Evolutionary conservation across 1,139 yeast genomes (phyloP).

Genomic region (Suhomyces panamericanus): DNA sequence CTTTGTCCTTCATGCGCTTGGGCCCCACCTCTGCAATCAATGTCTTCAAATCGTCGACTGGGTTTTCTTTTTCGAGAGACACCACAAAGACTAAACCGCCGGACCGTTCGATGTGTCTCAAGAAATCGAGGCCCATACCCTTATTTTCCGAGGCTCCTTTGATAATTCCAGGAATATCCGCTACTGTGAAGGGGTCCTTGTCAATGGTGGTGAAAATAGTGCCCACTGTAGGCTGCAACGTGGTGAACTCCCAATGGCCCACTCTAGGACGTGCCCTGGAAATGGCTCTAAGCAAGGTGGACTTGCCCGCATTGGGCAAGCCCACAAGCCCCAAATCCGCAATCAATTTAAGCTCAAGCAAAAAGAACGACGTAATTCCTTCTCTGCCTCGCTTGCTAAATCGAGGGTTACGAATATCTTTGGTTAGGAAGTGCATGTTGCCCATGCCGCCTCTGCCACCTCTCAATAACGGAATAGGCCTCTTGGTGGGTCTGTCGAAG

Average conservation of each 20-base stretch:
- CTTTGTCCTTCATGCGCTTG: conserved; percentile 56
- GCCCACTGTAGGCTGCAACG: conserved; percentile 89
- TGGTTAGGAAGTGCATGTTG: conserved; percentile 88
- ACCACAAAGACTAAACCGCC: conserved; percentile 87
- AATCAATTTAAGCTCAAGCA: conserved; percentile 79
- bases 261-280: conserved; percentile 87
- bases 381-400: conserved; percentile 79
- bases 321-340: conserved; percentile 96
- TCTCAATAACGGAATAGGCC: conserved; percentile 66
- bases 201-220: conserved; percentile 72
- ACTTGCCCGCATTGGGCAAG: conserved; percentile 94
- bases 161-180: conserved; percentile 95
- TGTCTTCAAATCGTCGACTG: conserved; percentile 60
- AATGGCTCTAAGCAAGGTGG: conserved; percentile 83
- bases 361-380: conserved; percentile 64
- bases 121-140: conserved; percentile 92
- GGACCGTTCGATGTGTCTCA: conserved; percentile 89
- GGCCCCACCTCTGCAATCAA: conserved; percentile 72
- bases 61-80: conserved; percentile 65
- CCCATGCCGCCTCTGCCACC: conserved; percentile 97
- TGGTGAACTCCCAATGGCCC: conserved; percentile 97
- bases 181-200: conserved; percentile 81
- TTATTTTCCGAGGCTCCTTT: conserved; percentile 80
- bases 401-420: conserved; percentile 82
- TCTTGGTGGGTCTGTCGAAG: conserved; percentile 58